Evolutionary conservation across 2,329 filamentous ascomycete species (phyloP).

Genomic region (Elsinoe fawcettii): DNA sequence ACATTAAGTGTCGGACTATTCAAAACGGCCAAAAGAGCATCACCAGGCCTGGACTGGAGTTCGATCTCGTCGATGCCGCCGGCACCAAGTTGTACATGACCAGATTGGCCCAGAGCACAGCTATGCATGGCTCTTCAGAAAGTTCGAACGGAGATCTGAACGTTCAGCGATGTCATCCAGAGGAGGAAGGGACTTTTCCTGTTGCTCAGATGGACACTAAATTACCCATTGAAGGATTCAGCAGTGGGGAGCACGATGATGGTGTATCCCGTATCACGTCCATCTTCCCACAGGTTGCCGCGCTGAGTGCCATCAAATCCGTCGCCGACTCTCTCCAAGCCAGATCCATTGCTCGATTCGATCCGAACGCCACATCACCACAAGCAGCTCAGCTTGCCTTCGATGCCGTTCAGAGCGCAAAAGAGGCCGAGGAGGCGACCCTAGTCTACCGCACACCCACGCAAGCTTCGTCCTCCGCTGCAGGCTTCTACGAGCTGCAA

Average conservation of each 20-base stretch:
- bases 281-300: constrained; percentile 42
- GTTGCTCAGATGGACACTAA: constrained; percentile 16
- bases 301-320: constrained; percentile 38
- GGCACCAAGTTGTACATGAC: constrained; percentile 11
- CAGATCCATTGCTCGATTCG: constrained; percentile 53
- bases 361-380: constrained; percentile 57
- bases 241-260: constrained; percentile 24
- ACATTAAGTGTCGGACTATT: constrained; percentile 1
- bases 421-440: constrained; percentile 60
- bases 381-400: constrained; percentile 55
- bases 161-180: constrained; percentile 17
- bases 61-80: neutral
- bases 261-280: constrained; percentile 27
- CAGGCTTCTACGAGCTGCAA: constrained; percentile 37
- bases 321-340: constrained; percentile 40
- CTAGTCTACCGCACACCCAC: constrained; percentile 53
- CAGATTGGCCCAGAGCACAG: neutral
- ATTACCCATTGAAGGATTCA: constrained; percentile 24
- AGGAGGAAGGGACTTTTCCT: constrained; percentile 15
- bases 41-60: constrained; percentile 1
- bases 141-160: constrained; percentile 10
- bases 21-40: constrained; percentile 10
- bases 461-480: constrained; percentile 23
- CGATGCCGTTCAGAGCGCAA: constrained; percentile 51
- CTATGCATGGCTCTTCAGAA: constrained; percentile 5